Base-by-base conservation (phyloP, 2,329 filamentous ascomycete genomes). In the Epichloe uncinata region DNA sequence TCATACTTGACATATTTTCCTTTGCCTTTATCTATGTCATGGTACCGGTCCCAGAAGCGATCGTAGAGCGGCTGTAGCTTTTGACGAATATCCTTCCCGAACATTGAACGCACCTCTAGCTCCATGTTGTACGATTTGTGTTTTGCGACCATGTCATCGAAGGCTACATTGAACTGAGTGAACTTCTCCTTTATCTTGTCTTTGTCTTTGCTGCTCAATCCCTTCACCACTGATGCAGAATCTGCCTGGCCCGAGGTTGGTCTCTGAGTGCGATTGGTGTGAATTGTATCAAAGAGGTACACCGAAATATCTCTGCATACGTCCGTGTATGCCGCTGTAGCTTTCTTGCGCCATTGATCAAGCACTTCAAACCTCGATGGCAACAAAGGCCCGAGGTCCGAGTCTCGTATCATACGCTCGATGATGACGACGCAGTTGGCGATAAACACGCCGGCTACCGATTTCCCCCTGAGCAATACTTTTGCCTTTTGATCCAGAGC, bases 1-100 rank as follows among this genome's bases (percentile, higher is more conserved):
- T 96, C 90, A 65, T 95, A 97, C 71, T 95, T 96, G 65, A 95
- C 89, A 67, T 97, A 95, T 68, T 98, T 98, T 58, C 91, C 91
- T 69, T 90, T 94, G 52, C 93, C 93, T 72, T 95, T 96, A 69
- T 97, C 91, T 56, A 97, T 82, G 68, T 97, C 93, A 64, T 96
- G 90, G 64, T 98, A 98, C 30, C 91, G 79, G 68, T 97, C 93
- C 82, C 88, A 97, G 69, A 98, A 98, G 43, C 93, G 79, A 54
- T 85, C 85, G 69, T 98, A 98, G 13, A 98, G 75, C 49, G 91
- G 90, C 69, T 97, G 91, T 50, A 98, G 83, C 70, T 95, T 87
- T 59, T 84, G 83, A 65, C 93, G 87, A 55, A 97, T 84, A 61
- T 96, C 90, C 58, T 84, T 82, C 15, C 81, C 83, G 60, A 97